Base-by-base conservation (phyloP, 257 asterid species). In the Anisodus acutangulus region DNA sequence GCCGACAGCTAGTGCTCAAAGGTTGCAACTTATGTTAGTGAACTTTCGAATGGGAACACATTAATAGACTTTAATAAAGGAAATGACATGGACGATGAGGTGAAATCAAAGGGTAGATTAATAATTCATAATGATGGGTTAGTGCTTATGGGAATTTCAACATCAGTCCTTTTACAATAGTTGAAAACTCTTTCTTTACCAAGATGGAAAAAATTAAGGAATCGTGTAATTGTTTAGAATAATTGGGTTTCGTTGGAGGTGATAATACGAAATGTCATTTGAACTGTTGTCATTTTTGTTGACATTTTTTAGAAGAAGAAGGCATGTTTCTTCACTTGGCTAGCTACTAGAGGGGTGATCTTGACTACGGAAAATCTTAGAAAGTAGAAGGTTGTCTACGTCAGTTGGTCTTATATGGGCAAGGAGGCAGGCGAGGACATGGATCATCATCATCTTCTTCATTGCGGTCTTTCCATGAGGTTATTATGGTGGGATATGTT, bases 121-220 rank as follows among this genome's bases (percentile, higher is more conserved):
- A 51, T 68, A 17, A 37, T 37, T 37, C 51, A 16, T 68, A 39
- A 68, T 22, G 76, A 68, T 37, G 22, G 51, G 76, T 68, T 37
- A 68, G 22, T 68, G 12, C 76, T 68, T 68, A 16, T 68, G 37
- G 76, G 51, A 68, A 68, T 13, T 68, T 68, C 51, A 68, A 37
- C 51, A 68, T 68, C 45, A 68, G 51, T 7, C 72, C 72, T 66
- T 68, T 68, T 3, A 6, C 76, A 68, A 15, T 37, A 68, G 49
- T 68, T 68, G 51, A 15, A 37, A 13, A 37, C 26, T 68, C 51
- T 37, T 68, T 45, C 76, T 68, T 37, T 39, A 68, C 76, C 26
- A 4, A 66, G 35, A 66, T 66, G 45, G 10, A 41, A 31, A 31
- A 5, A 66, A 64, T 26, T 11, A 66, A 3, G 22, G 47, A 66